Evolutionary conservation across 179 eudicot genomes (phyloP).

Genomic region (Spinacia oleracea): DNA sequence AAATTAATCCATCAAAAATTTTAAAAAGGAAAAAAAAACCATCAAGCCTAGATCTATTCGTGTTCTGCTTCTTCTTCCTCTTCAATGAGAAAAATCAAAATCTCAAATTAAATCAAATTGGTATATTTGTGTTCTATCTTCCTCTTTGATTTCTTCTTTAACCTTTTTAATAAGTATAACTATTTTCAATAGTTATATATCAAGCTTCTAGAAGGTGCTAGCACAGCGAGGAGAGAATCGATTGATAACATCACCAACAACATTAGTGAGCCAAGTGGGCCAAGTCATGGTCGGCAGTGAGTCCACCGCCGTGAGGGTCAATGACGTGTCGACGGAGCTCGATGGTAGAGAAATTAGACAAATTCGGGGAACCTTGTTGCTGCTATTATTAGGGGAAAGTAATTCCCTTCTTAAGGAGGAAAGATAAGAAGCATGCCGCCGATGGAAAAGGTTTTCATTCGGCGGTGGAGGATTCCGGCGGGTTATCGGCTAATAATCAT

Average conservation of each 20-base stretch:
- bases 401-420: slow-evolving; percentile 25
- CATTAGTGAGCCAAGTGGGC: slow-evolving; percentile 83
- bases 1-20: too few relatives aligned
- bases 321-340: slow-evolving; percentile 38
- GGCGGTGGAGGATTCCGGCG: slow-evolving; percentile 17
- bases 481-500: slow-evolving; percentile 55
- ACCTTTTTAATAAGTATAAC: too few relatives aligned
- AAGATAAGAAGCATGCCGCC: slow-evolving; percentile 25
- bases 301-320: slow-evolving; percentile 41
- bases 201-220: slow-evolving; percentile 73
- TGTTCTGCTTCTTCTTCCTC: too few relatives aligned
- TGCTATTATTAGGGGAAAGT: not conserved
- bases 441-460: slow-evolving; percentile 4
- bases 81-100: too few relatives aligned
- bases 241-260: slow-evolving; percentile 67
- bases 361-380: slow-evolving; percentile 10
- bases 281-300: slow-evolving; percentile 52
- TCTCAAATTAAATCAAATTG: too few relatives aligned
- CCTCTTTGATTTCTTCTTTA: too few relatives aligned
- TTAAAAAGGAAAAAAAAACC: too few relatives aligned
- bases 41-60: too few relatives aligned
- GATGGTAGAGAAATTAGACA: slow-evolving; percentile 28
- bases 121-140: too few relatives aligned
- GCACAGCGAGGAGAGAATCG: slow-evolving; percentile 81
- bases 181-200: slow-evolving; percentile 42